phyloP scores from a whole-genome alignment of 1,139 yeast genomes.

The Hansenula sp. region DNA sequence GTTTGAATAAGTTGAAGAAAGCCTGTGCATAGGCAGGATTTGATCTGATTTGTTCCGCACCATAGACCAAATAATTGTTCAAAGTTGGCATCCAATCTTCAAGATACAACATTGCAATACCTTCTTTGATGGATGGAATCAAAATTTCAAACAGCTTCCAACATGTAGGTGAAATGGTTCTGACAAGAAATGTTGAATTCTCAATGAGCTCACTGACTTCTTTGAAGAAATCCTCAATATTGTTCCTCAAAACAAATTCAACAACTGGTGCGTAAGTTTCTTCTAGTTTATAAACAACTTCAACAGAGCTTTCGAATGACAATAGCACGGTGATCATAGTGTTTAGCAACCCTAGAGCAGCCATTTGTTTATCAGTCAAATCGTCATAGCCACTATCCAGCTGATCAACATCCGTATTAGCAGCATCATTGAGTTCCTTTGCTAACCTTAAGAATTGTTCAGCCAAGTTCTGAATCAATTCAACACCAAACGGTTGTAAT shows the following conservation, averaged over 20 bases:
- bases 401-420: constrained; percentile 46
- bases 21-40: constrained; percentile 29
- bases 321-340: constrained; percentile 85
- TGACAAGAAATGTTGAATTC: constrained; percentile 73
- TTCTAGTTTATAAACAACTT: constrained; percentile 64
- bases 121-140: constrained; percentile 47
- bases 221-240: constrained; percentile 73
- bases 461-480: constrained; percentile 73
- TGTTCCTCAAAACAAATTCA: constrained; percentile 57
- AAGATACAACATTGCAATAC: constrained; percentile 53
- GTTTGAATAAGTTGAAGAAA: constrained; percentile 33
- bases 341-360: constrained; percentile 82
- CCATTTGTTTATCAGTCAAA: constrained; percentile 75
- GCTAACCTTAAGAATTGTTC: constrained; percentile 78
- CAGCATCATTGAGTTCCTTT: constrained; percentile 61
- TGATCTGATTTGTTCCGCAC: constrained; percentile 33
- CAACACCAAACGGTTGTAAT: constrained; percentile 90
- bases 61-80: constrained; percentile 76
- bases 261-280: constrained; percentile 73
- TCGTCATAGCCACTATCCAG: constrained; percentile 43
- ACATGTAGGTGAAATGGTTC: constrained; percentile 67
- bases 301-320: constrained; percentile 79
- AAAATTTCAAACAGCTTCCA: constrained; percentile 69
- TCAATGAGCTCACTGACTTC: constrained; percentile 86
- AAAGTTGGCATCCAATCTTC: constrained; percentile 78